Evolutionary conservation across 306 rosid genomes (phyloP), one percentile per base, ranked within the genome.

Genomic region (Cucurbita maxima): DNA sequence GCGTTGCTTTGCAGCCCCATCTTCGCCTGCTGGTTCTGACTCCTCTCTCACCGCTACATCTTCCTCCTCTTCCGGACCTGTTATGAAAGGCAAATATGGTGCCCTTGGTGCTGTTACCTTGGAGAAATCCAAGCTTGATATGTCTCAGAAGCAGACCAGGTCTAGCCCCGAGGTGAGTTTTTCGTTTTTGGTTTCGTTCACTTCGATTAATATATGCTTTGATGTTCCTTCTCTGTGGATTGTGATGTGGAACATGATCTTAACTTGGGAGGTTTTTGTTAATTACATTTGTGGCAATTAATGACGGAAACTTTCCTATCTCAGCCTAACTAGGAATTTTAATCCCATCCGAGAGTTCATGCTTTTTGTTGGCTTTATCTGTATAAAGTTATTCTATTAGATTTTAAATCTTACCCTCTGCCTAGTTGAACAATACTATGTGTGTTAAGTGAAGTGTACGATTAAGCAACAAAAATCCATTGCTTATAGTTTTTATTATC

Each of bases 61-160:
- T 19, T 57, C 80, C 12, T 51, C 78, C 9, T 54, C 73, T 30
- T 18, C 22, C 16, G 78, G 77, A 64, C 86, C 92, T 20, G 86
- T 81, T 41, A 91, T 91, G 99, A 94, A 94, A 79, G 95, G 83
- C 0, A 67, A 91, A 79, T 86, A 57, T 75, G 90, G 99, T 75
- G 20, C 97, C n/a, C 54, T 85, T 8, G 92, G 96, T 48, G 59
- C 99, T 14, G 96, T 84, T 56, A 94, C 99, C 11, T 83, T 94
- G 73, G 99, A 94, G 82, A 94, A 94, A 83, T 81, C 89, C 1
- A 94, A 94, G 83, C 88, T 94, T 38, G 95, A 94, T 79, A 8
- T 79, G 38, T 3, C 92, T 8, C 95, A 91, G 85, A 84, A 89
- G 86, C 91, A 91, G 74, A 78, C 90, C 38, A 61, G 11, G 83